Base-by-base conservation (phyloP, 495 filamentous ascomycete species). In the Penicillium subrubescens region DNA sequence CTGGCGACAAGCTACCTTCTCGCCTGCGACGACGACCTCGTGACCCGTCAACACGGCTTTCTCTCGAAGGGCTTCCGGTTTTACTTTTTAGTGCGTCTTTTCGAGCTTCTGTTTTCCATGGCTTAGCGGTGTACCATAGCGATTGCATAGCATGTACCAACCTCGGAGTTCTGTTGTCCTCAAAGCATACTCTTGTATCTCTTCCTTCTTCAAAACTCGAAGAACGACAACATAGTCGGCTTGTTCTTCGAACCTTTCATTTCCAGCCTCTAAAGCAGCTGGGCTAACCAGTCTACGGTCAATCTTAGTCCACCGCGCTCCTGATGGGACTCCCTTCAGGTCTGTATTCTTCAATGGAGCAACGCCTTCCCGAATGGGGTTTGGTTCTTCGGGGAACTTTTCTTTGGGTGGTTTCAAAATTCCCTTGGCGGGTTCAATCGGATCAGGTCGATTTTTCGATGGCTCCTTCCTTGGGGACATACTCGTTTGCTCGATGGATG, bases 241-340 rank as follows among this genome's bases (percentile, higher is more conserved):
- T 21, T 27, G 34, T 19, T 34, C 59, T n/a, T 61, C 59, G n/a
- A 61, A 61, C 8, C 59, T 23, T 39, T 61, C 59, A 19, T 27
- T 52, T 6, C 59, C 46, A 2, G 33, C 11, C 31, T 61, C 46
- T 19, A 61, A 27, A 33, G 44, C 59, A 5, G 25, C 44, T 5
- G 46, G 44, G 23, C 46, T 52, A 44, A 61, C 44, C 12, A 61
- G 46, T 12, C 35, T 52, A 8, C 59, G 59, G 33, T 61, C 59
- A 61, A 61, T 61, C 44, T 52, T 61, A 3, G 59, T 61, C 59
- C 59, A 61, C 27, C 59, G 15, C 7, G 59, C 59, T 15, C 59
- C 59, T 3, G 46, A 5, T 37, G 59, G 59, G 11, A 61, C 14
- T 3, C 46, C 59, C 2, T 53, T 31, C 6, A 52, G 31, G 8